Evolutionary conservation across 768 basidiomycete species (phyloP), one percentile per base, ranked within the genome.

Genomic region (Pleurotus djamor): DNA sequence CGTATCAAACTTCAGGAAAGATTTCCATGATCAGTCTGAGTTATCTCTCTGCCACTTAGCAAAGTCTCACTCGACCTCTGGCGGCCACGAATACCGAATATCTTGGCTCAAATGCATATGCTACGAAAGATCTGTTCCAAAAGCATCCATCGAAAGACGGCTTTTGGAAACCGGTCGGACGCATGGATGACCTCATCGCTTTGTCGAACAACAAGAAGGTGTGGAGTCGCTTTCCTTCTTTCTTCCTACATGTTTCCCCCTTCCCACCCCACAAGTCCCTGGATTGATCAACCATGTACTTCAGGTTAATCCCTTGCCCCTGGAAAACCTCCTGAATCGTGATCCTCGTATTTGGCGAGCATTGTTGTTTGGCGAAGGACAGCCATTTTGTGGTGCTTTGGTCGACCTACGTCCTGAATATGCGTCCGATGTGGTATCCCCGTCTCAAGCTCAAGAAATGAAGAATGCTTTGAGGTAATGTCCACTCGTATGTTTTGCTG

Each of bases 341-440:
- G 60, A 66, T 38, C 67, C 68, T 0, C 59, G 68, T 2, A 45
- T 73, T 7, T 44, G 64, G 6, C 65, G 60, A 12, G 62, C 57
- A 0, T 34, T 73, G 13, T 66, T 75, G 60, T 75, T 75, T 56
- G 74, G 74, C 35, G 60, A 71, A 10, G 71, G 64, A 9, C 67
- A 66, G 35, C 59, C 63, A 8, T 67, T 64, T 47, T 69, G 69
- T 36, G 74, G 74, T 2, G 50, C 72, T 28, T 48, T 75, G 14
- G 57, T 75, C 28, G 66, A 74, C 41, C 73, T 73, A 1, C n/a
- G 9, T 1, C 38, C 38, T 41, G 38, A 41, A 41, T n/a, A 41
- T 41, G 38, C 38, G 1, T 58, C 67, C 48, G 65, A 71, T 13
- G 6, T 59, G 7, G 35, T 2, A 0, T 59, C 66, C 28, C 59